These are phyloP conservation scores for Zymoseptoria brevis DNA, from an alignment of 2,329 filamentous ascomycete species.

Conservation along the genomic window DNA sequence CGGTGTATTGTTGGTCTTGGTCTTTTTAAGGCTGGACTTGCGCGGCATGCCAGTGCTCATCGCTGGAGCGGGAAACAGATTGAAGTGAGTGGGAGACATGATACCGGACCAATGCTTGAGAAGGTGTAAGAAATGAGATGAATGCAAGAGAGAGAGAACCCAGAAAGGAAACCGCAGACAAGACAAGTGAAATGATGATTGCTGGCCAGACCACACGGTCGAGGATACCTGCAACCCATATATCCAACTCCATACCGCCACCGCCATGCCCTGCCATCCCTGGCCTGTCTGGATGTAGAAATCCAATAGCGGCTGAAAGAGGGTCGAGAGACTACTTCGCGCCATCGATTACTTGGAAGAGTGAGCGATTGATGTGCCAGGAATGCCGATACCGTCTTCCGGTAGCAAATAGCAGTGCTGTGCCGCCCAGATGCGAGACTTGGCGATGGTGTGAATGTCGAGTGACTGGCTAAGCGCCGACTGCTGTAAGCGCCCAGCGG, in stretches of 20 bases:
- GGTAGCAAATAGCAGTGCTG: constrained; percentile 21
- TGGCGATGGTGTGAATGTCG: constrained; percentile 7
- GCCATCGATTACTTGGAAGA: constrained; percentile 1
- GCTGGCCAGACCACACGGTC: not conserved
- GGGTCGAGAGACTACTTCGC: constrained; percentile 5
- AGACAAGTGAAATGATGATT: constrained; percentile 5
- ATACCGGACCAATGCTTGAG: constrained; percentile 11
- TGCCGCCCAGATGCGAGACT: constrained; percentile 14
- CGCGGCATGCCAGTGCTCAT: constrained; percentile 8
- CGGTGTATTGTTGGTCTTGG: constrained; percentile 2
- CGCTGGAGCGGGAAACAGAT: constrained; percentile 14
- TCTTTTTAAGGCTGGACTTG: constrained; percentile 10
- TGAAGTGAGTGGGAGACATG: constrained; percentile 16
- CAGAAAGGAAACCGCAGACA: not conserved
- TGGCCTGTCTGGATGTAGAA: constrained; percentile 1
- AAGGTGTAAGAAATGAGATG: not conserved
- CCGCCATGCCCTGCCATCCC: not conserved
- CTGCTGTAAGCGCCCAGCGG: constrained; percentile 13
- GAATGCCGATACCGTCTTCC: constrained; percentile 4
- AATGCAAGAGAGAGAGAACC: not conserved
- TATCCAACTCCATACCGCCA: constrained; percentile 1
- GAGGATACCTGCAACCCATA: constrained; percentile 11
- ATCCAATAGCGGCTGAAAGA: constrained; percentile 6
- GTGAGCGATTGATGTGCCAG: constrained; percentile 5
- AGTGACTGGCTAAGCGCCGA: constrained; percentile 18